A percentile compares a stretch with the other conserved stretches of the same genome.
Conservation (phyloP, 305 asterid species). For the Rubia occidens region DNA sequence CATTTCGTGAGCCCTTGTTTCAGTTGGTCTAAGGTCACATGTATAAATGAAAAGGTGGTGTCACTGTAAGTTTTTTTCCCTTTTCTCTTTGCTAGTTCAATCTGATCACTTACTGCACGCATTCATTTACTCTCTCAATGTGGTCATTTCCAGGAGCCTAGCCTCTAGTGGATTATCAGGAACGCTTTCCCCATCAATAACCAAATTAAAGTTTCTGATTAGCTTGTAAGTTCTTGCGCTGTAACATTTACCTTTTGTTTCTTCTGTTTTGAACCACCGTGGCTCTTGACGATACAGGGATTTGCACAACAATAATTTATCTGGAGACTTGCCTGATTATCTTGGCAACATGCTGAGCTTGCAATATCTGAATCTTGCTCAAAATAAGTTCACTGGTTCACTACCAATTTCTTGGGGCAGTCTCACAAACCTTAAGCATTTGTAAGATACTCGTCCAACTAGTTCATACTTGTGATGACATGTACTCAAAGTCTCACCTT, state of each 20-base stretch:
- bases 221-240: constrained; percentile 45
- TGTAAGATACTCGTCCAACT: constrained; percentile 31
- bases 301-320: constrained; percentile 52
- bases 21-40: constrained; percentile 81
- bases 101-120: neutral
- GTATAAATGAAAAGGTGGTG: constrained; percentile 53
- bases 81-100: neutral
- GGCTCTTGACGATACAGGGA: constrained; percentile 41
- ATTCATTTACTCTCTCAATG: constrained; percentile 9
- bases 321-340: constrained; percentile 62
- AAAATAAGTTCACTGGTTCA: constrained; percentile 60
- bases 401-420: constrained; percentile 70
- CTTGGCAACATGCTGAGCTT: constrained; percentile 46
- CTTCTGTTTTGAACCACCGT: no score
- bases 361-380: constrained; percentile 59
- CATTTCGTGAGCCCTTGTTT: constrained; percentile 71
- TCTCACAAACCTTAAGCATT: constrained; percentile 49
- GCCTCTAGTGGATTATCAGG: constrained; percentile 71
- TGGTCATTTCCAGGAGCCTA: constrained; percentile 52
- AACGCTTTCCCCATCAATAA: constrained; percentile 56
- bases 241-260: neutral
- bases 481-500: neutral
- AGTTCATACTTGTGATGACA: neutral
- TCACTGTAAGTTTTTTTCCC: constrained; percentile 50
- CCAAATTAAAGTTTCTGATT: constrained; percentile 50